Evolutionary conservation across 2,329 filamentous ascomycete genomes (phyloP).

Genomic region (Pezicula radicicola): DNA sequence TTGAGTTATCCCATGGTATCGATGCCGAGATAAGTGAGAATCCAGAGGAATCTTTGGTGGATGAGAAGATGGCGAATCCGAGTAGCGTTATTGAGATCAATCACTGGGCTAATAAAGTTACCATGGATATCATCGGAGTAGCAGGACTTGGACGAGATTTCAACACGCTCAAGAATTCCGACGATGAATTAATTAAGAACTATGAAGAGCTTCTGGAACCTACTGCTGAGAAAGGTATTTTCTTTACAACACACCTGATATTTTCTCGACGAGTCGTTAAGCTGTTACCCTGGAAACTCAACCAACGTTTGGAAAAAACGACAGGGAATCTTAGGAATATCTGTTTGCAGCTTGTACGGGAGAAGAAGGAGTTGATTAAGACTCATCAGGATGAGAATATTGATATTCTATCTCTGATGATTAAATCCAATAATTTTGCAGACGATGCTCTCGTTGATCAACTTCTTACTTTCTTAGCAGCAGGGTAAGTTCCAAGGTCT

Average conservation of each 20-base stretch:
- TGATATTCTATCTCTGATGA: conserved; percentile 77
- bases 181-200: conserved; percentile 53
- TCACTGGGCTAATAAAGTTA: conserved; percentile 62
- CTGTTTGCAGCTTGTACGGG: conserved; percentile 63
- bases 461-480: conserved; percentile 83
- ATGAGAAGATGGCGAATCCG: conserved; percentile 20
- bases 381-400: conserved; percentile 46
- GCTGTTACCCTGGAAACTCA: conserved; percentile 65
- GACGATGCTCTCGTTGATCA: conserved; percentile 80
- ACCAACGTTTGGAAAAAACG: conserved; percentile 56
- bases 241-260: conserved; percentile 57
- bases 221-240: conserved; percentile 44
- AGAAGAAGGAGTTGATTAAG: conserved; percentile 58
- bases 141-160: conserved; percentile 73
- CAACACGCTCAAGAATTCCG: conserved; percentile 55
- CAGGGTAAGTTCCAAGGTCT: conserved; percentile 42
- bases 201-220: conserved; percentile 55
- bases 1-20: conserved; percentile 63
- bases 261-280: conserved; percentile 58
- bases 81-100: conserved; percentile 51
- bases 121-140: conserved; percentile 71
- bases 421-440: conserved; percentile 70
- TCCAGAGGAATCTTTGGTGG: conserved; percentile 23
- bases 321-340: conserved; percentile 56
- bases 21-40: conserved; percentile 41